Base-by-base conservation (phyloP, 441 rosid species). In the Gossypium davidsonii region DNA sequence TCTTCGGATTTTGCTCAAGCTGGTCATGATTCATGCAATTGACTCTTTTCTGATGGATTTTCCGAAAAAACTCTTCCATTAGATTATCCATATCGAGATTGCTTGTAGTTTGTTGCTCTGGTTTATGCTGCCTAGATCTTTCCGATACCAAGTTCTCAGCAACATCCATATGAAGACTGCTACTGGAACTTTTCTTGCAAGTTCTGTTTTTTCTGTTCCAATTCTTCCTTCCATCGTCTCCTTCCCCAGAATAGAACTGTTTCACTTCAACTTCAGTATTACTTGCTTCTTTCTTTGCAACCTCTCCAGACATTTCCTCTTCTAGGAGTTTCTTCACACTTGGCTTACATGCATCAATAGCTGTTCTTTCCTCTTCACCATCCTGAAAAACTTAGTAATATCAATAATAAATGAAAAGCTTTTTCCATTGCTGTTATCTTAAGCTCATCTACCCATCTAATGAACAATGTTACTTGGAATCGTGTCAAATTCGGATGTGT, bases 271-370 rank as follows among this genome's bases (percentile, higher is more conserved):
- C 80, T 81, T 85, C 86, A 61, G 72, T 77, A 80, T 73, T 81
- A 56, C 69, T 81, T 62, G 26, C 77, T 78, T 83, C 85, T 67
- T 75, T 81, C 76, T 80, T 81, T 11, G 65, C 10, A 60, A 73
- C 87, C 68, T 88, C 93, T 49, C 62, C 71, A 48, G 83, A 77
- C 90, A 93, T 88, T 79, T 93, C 99, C 80, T 92, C 93, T 78
- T 95, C 98, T 26, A 96, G 91, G 78, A 96, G 97, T 78, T 80
- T 87, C 86, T 93, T 93, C 79, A 96, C 90, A 77, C 96, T 89
- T 65, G 92, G 89, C 79, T 88, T 91, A 51, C 80, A 67, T 48
- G 70, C 64, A 46, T 74, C 78, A 58, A 70, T 34, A n/a, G 53
- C 76, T 11, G 15, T 53, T 25, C 61, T 73, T 60, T 51, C 73